These are phyloP conservation scores for Verticillium tricorpus DNA, from an alignment of 2,329 filamentous ascomycete genomes.

Conservation along the genomic window DNA sequence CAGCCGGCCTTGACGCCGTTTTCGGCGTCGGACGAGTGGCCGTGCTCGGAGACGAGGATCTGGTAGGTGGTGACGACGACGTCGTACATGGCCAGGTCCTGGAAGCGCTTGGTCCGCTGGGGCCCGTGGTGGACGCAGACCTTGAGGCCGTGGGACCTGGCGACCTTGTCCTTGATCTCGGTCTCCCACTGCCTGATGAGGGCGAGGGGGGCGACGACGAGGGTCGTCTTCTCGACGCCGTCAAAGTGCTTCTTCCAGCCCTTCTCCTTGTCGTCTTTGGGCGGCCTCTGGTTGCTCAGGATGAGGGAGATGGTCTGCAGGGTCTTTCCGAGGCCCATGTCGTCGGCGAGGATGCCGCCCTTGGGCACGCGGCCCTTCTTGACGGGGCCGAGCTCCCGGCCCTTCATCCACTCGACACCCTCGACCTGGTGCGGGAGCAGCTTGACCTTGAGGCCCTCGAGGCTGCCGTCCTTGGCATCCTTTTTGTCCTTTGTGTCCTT, in stretches of 20 bases:
- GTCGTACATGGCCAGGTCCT: slow-evolving; percentile 78
- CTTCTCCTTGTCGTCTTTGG: slow-evolving; percentile 49
- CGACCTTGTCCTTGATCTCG: slow-evolving; percentile 82
- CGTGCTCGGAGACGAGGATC: slow-evolving; percentile 87
- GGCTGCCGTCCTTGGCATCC: slow-evolving; percentile 32
- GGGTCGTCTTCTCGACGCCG: slow-evolving; percentile 69
- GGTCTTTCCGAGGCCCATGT: slow-evolving; percentile 97
- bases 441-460: slow-evolving; percentile 82
- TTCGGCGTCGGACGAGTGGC: slow-evolving; percentile 57
- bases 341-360: slow-evolving; percentile 91
- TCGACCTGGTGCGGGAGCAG: slow-evolving; percentile 92
- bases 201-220: slow-evolving; percentile 89
- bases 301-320: slow-evolving; percentile 89
- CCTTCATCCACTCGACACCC: slow-evolving; percentile 91
- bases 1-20: slow-evolving; percentile 70
- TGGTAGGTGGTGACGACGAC: slow-evolving; percentile 98
- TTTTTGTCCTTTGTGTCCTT: slow-evolving; percentile 14
- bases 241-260: slow-evolving; percentile 65
- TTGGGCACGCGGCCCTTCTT: slow-evolving; percentile 81
- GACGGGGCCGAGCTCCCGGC: slow-evolving; percentile 80
- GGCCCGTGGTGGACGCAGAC: slow-evolving; percentile 91
- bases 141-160: slow-evolving; percentile 62
- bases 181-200: slow-evolving; percentile 96
- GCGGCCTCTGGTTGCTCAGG: slow-evolving; percentile 72
- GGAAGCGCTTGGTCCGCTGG: slow-evolving; percentile 71